Evolutionary conservation across 768 basidiomycete genomes (phyloP), one percentile per base, ranked within the genome.

Genomic region (Lactarius akahatsu): DNA sequence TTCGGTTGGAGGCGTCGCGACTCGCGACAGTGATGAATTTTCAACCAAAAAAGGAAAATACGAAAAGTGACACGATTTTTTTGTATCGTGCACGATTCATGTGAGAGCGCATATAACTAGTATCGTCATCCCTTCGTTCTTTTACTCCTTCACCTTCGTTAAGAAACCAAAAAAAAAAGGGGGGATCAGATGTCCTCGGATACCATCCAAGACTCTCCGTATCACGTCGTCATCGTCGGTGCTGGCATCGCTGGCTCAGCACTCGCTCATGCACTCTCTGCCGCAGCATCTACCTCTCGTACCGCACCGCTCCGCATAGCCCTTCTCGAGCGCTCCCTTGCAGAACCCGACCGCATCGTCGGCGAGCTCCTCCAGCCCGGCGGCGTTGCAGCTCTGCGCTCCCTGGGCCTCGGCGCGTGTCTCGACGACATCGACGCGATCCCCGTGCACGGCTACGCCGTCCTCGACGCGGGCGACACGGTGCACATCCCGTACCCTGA

Each of bases 361-460:
- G 97, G 97, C 30, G 97, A 99, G 76, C 86, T 98, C 1, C 80
- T 99, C 28, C 97, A 99, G 73, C 97, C 97, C 2, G 95, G 90
- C 1, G 97, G 97, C 1, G 87, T 94, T 28, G 79, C 80, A 15
- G 87, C 94, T 0, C 78, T 99, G 55, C 78, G 84, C 64, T 77
- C 83, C 43, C 85, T 99, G n/a, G 96, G 94, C 0, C 75, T 99
- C 70, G 85, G 85, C 57, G 78, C 78, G 8, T 88, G 87, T 62
- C 76, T 97, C 55, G 91, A 98, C 30, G 88, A 84, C n/a, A 96
- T 98, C 64, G 96, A 93, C 75, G 88, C 95, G 0, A 82, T 94
- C 36, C 85, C 86, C 0, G 89, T 86, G 16, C 79, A 88, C 61
- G 96, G 97, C 4, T 98, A 99, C 77, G 92, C 90, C 73, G 88